Evolutionary conservation across 345 rosid species (phyloP).

Genomic region (Orychophragmus violaceus): DNA sequence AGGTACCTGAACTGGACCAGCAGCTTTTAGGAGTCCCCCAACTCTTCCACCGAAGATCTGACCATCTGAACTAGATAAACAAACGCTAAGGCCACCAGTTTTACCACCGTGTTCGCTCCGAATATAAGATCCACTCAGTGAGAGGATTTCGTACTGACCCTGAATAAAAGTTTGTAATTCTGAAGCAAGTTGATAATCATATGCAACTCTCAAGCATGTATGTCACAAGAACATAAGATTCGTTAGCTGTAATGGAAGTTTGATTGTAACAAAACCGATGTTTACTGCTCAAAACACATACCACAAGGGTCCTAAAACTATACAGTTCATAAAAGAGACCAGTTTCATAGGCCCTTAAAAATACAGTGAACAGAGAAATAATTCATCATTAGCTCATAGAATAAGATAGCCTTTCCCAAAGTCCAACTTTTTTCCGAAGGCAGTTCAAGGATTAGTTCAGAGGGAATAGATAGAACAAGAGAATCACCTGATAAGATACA

Average conservation of each 20-base stretch:
- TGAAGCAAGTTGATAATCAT: slow-evolving; percentile 11
- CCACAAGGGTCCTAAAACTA: neutral
- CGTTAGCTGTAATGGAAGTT: neutral
- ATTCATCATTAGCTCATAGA: neutral
- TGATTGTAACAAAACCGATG: neutral
- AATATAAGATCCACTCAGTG: slow-evolving; percentile 79
- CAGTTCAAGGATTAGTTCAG: neutral
- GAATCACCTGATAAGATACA: slow-evolving; percentile 69
- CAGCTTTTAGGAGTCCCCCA: slow-evolving; percentile 76
- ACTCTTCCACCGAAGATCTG: slow-evolving; percentile 93
- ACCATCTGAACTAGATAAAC: slow-evolving; percentile 63
- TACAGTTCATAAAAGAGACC: neutral
- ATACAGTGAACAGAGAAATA: neutral
- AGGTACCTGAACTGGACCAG: slow-evolving; percentile 87
- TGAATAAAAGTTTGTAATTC: slow-evolving; percentile 28
- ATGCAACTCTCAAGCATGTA: slow-evolving; percentile 11
- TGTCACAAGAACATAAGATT: neutral
- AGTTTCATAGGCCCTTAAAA: neutral
- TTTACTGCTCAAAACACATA: neutral
- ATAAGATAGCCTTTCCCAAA: neutral
- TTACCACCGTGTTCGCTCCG: slow-evolving; percentile 68
- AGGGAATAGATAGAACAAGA: slow-evolving; percentile 15
- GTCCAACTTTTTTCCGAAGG: neutral
- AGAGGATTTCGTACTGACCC: slow-evolving; percentile 86
- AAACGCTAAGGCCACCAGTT: slow-evolving; percentile 84